phyloP scores from a whole-genome alignment of 495 filamentous ascomycete species.

The Astrothelium macrocarpum region DNA sequence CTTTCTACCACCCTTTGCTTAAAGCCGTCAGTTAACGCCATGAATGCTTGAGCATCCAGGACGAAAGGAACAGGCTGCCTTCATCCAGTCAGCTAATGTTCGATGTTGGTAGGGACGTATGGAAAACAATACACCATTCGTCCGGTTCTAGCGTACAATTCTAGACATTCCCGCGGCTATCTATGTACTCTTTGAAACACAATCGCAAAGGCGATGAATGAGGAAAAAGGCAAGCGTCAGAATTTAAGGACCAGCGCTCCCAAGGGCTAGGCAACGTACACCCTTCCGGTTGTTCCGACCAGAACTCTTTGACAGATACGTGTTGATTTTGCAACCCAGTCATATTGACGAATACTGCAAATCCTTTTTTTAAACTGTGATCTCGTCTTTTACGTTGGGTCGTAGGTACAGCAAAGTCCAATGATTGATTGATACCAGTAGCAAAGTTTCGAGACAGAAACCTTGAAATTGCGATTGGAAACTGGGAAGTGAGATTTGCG shows the following conservation, averaged over 20 bases:
- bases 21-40: not conserved
- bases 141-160: slow-evolving; percentile 47
- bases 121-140: slow-evolving; percentile 34
- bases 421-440: not conserved
- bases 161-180: slow-evolving; percentile 41
- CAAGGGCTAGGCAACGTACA: slow-evolving; percentile 10
- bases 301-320: slow-evolving; percentile 16
- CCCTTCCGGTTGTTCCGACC: slow-evolving; percentile 9
- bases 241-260: slow-evolving; percentile 8
- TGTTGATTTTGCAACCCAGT: slow-evolving; percentile 30
- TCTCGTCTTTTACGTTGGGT: slow-evolving; percentile 39
- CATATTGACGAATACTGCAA: slow-evolving; percentile 30
- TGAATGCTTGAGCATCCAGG: slow-evolving; percentile 22
- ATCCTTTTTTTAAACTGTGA: slow-evolving; percentile 29
- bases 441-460: not conserved
- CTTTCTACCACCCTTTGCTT: not conserved
- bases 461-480: no score
- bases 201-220: slow-evolving; percentile 39
- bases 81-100: slow-evolving; percentile 10
- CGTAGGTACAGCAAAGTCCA: slow-evolving; percentile 13
- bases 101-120: slow-evolving; percentile 14
- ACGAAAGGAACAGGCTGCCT: slow-evolving; percentile 49
- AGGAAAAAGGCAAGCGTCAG: slow-evolving; percentile 42
- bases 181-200: slow-evolving; percentile 29
- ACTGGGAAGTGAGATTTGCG: no score